These are phyloP conservation scores for Talaromyces amestolkiae DNA, from an alignment of 2,329 filamentous ascomycete genomes.

Conservation along the genomic window DNA sequence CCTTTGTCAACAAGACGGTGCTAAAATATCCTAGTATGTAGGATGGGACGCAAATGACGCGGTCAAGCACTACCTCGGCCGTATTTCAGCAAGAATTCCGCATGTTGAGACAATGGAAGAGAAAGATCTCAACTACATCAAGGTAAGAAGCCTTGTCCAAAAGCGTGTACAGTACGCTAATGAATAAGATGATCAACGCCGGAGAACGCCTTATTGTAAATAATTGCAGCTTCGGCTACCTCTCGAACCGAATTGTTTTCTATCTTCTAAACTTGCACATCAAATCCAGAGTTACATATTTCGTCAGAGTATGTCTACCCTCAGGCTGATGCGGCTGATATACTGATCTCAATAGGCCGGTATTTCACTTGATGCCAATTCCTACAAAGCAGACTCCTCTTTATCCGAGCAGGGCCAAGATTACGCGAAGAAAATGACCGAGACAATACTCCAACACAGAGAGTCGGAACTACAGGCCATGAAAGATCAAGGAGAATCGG, in stretches of 20 bases:
- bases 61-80: constrained; percentile 82
- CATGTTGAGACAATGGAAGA: constrained; percentile 97
- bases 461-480: constrained; percentile 72
- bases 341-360: constrained; percentile 55
- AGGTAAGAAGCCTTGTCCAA: constrained; percentile 43
- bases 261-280: constrained; percentile 97
- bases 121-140: constrained; percentile 91
- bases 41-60: constrained; percentile 91
- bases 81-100: constrained; percentile 89
- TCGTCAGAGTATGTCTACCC: constrained; percentile 62
- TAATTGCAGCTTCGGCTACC: constrained; percentile 93
- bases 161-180: not conserved
- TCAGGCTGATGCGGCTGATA: not conserved
- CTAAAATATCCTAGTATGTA: constrained; percentile 60
- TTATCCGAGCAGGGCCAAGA: constrained; percentile 75
- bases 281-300: constrained; percentile 90
- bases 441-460: constrained; percentile 76
- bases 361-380: constrained; percentile 80
- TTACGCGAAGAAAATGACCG: constrained; percentile 83
- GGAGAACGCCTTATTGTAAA: constrained; percentile 92
- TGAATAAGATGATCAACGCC: constrained; percentile 81
- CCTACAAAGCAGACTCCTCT: constrained; percentile 85
- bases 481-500: constrained; percentile 65
- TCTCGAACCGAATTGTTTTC: constrained; percentile 96
- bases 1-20: constrained; percentile 13